Conservation (phyloP, 2,329 filamentous ascomycete species). For the Epichloe gansuensis region DNA sequence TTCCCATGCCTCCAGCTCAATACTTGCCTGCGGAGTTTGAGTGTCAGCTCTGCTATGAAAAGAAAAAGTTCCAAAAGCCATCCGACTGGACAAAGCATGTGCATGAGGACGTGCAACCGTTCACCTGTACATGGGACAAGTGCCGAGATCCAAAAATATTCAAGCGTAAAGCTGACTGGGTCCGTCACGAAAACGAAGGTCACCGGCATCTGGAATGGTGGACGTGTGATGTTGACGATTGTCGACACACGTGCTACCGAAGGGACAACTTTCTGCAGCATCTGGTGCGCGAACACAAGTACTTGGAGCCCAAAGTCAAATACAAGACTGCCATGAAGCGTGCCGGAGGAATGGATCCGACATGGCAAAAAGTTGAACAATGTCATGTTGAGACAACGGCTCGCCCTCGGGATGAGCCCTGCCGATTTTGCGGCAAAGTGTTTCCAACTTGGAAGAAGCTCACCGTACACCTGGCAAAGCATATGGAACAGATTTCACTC, state of each 20-base stretch:
- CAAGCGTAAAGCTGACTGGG: conserved; percentile 93
- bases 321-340: conserved; percentile 56
- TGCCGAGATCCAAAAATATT: conserved; percentile 83
- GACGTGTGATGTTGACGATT: conserved; percentile 72
- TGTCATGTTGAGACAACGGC: conserved; percentile 60
- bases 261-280: conserved; percentile 92
- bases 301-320: conserved; percentile 69
- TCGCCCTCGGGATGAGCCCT: conserved; percentile 63
- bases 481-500: conserved; percentile 86
- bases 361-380: conserved; percentile 66
- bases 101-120: conserved; percentile 85
- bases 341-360: conserved; percentile 44
- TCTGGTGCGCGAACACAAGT: conserved; percentile 82
- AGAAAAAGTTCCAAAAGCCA: conserved; percentile 78
- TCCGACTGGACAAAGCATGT: conserved; percentile 97
- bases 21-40: conserved; percentile 79
- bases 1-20: conserved; percentile 68
- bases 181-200: conserved; percentile 83
- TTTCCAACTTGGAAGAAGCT: conserved; percentile 86
- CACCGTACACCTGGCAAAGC: conserved; percentile 83
- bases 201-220: conserved; percentile 87
- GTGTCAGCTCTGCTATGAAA: conserved; percentile 74
- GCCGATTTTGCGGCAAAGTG: conserved; percentile 72
- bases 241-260: conserved; percentile 69
- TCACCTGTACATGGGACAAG: conserved; percentile 78